Evolutionary conservation across 2,329 filamentous ascomycete genomes (phyloP).

Genomic region (Exutisphaerella laricina): DNA sequence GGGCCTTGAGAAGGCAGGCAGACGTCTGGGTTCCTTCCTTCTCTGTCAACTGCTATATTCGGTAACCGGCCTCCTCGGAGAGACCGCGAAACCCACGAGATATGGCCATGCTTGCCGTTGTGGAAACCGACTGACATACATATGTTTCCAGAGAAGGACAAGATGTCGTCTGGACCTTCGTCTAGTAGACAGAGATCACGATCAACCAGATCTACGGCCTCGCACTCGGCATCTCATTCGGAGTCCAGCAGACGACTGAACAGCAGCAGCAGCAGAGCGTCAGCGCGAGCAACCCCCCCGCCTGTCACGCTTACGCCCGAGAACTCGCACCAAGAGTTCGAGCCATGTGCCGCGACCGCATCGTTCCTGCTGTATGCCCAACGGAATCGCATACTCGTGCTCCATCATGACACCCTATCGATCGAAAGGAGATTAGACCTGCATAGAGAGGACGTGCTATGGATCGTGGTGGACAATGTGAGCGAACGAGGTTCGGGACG

Average conservation of each 20-base stretch:
- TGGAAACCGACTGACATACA: conserved; percentile 25
- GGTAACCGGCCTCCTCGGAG: conserved; percentile 19
- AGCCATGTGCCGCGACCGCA: conserved; percentile 84
- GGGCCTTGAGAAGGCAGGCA: conserved; percentile 10
- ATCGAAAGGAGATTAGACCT: conserved; percentile 80
- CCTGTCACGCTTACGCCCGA: conserved; percentile 42
- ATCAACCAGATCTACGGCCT: conserved; percentile 28
- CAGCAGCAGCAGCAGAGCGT: conserved; percentile 5
- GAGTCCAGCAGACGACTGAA: conserved; percentile 9
- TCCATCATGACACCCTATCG: conserved; percentile 86
- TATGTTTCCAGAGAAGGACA: conserved; percentile 20
- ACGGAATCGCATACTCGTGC: conserved; percentile 73
- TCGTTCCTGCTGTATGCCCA: conserved; percentile 87
- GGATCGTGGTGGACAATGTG: conserved; percentile 84
- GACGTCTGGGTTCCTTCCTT: conserved; percentile 13
- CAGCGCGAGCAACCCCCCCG: conserved; percentile 32
- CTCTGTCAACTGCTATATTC: conserved; percentile 22
- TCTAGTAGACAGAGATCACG: conserved; percentile 39
- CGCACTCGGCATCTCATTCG: conserved; percentile 30
- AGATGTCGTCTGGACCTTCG: conserved; percentile 42
- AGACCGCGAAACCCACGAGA: conserved; percentile 17
- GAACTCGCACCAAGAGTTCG: conserved; percentile 55
- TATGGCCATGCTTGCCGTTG: conserved; percentile 21
- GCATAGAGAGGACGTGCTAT: conserved; percentile 74
- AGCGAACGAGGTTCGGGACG: conserved; percentile 81